Percentiles rank a stretch among this genome's conserved stretches.
Evolutionary conservation across 2,329 filamentous ascomycete species (phyloP).

Genomic region (Trichophyton rubrum): DNA sequence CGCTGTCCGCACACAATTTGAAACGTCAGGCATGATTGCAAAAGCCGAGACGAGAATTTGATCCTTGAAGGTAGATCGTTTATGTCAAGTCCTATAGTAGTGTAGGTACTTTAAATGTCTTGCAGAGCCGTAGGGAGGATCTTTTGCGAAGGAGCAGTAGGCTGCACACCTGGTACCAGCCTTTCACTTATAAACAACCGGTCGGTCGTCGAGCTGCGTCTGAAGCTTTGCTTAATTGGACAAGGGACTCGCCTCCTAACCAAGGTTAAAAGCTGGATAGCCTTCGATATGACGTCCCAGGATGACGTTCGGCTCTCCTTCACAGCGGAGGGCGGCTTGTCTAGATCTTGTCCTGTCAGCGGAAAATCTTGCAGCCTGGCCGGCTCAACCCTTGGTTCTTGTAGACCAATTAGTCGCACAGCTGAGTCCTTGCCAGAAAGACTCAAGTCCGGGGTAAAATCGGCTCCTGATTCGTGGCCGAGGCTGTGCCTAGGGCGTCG

Average conservation of each 20-base stretch:
- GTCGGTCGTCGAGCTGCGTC: neutral
- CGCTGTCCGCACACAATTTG: constrained; percentile 8
- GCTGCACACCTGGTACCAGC: neutral
- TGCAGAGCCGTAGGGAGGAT: neutral
- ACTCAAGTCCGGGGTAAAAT: neutral
- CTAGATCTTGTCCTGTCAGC: neutral
- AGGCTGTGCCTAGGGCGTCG: neutral
- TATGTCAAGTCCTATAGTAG: neutral
- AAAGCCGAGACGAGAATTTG: neutral
- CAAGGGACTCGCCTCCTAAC: neutral
- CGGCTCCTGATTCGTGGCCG: neutral
- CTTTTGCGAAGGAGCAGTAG: neutral
- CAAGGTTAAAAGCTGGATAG: neutral
- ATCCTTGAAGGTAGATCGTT: neutral
- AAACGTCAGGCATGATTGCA: constrained; percentile 1
- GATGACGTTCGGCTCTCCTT: neutral
- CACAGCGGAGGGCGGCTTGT: neutral
- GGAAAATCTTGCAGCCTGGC: neutral
- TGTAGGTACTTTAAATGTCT: neutral
- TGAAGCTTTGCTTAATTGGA: neutral
- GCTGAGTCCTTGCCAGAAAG: neutral
- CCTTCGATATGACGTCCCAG: neutral
- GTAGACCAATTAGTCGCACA: neutral
- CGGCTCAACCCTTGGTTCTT: neutral
- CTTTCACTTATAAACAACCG: neutral